Conservation (phyloP, 2,329 filamentous ascomycete species). For the Grosmannia huntii region DNA sequence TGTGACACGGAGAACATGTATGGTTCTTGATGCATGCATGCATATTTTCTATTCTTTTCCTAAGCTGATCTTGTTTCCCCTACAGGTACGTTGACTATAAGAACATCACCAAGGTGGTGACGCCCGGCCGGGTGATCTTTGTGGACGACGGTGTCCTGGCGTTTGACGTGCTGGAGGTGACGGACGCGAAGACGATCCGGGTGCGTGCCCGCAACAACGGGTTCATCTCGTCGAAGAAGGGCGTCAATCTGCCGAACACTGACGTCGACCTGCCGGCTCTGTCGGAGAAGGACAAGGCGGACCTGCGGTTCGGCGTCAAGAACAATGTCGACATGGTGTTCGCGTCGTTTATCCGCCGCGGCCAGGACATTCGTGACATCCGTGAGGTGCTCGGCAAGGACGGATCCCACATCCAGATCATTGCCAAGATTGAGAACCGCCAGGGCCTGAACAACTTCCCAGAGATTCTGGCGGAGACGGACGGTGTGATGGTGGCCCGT, state of each 20-base stretch:
- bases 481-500: constrained; percentile 99
- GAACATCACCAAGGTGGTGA: constrained; percentile 99
- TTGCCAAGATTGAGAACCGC: constrained; percentile 99
- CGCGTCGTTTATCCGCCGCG: constrained; percentile 93
- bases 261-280: constrained; percentile 95
- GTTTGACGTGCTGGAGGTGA: constrained; percentile 80
- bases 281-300: constrained; percentile 94
- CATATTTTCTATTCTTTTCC: not conserved
- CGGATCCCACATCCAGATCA: constrained; percentile 96
- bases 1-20: constrained; percentile 92
- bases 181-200: constrained; percentile 79
- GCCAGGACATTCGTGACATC: constrained; percentile 85
- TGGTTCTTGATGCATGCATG: constrained; percentile 19
- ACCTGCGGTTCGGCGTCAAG: constrained; percentile 92
- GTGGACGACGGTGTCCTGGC: constrained; percentile 97
- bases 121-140: constrained; percentile 82
- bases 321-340: constrained; percentile 99
- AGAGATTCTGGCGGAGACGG: constrained; percentile 89
- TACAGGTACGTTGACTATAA: constrained; percentile 92
- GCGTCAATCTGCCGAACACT: constrained; percentile 97
- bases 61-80: not conserved
- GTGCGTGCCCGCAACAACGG: constrained; percentile 91
- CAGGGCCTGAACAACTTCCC: constrained; percentile 99
- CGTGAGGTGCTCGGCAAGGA: constrained; percentile 81
- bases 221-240: constrained; percentile 97